Evolutionary conservation across 345 rosid species (phyloP).

Genomic region (Moricandia moricandioides): DNA sequence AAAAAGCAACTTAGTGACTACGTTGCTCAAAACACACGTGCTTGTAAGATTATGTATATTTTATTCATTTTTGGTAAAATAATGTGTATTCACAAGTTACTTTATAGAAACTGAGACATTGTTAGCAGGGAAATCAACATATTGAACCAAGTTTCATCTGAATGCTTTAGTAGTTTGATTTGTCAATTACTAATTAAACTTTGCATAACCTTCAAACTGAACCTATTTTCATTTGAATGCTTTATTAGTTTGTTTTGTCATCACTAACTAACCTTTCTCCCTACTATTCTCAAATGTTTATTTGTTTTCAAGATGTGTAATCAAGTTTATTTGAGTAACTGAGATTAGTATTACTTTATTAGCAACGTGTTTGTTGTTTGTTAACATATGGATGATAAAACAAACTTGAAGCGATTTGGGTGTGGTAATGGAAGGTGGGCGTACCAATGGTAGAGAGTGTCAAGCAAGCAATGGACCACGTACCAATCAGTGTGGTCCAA

Average conservation of each 20-base stretch:
- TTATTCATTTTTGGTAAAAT: background rate
- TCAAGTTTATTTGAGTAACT: background rate
- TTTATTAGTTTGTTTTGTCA: background rate
- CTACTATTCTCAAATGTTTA: background rate
- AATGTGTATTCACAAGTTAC: background rate
- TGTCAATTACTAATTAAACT: background rate
- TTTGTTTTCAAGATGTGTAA: background rate
- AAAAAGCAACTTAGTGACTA: slow-evolving; percentile 14
- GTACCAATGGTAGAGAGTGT: background rate
- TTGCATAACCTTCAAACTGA: background rate
- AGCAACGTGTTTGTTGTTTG: background rate
- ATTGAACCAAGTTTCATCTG: background rate
- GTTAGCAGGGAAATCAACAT: too few relatives aligned
- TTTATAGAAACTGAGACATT: too few relatives aligned
- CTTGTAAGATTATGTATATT: slow-evolving; percentile 13
- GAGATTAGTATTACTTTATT: background rate
- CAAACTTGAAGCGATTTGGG: slow-evolving; percentile 67
- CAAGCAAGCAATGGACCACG: slow-evolving; percentile 22
- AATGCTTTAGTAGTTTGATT: background rate
- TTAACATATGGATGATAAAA: slow-evolving; percentile 43
- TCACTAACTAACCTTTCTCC: background rate
- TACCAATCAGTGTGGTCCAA: slow-evolving; percentile 11
- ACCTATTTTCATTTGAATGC: background rate
- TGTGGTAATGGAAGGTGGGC: background rate
- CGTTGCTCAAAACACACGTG: background rate